These are phyloP conservation scores for Colletotrichum eremochloae DNA, from an alignment of 2,329 filamentous ascomycete genomes.

Conservation along the genomic window DNA sequence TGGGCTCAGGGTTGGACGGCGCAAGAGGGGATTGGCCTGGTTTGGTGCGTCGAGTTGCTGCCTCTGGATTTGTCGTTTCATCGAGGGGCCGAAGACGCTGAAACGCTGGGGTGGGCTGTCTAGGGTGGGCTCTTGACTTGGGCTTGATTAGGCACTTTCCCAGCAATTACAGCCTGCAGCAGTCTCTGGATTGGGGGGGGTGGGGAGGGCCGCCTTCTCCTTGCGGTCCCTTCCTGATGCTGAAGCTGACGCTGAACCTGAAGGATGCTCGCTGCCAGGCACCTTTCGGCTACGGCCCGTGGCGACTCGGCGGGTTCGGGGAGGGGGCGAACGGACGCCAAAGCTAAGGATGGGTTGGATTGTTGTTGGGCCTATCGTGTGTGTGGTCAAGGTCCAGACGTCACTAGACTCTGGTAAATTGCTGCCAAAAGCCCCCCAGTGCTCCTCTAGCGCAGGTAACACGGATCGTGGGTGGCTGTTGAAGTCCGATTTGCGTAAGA, in stretches of 20 bases:
- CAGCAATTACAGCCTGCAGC: constrained; percentile 13
- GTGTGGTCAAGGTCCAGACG: neutral
- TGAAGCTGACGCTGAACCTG: constrained; percentile 1
- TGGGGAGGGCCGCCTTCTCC: constrained; percentile 14
- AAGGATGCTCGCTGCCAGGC: neutral
- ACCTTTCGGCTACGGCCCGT: neutral
- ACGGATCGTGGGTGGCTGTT: neutral
- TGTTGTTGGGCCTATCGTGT: constrained; percentile 2
- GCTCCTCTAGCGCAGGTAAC: constrained; percentile 20
- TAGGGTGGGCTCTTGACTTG: constrained; percentile 29
- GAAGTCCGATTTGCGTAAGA: constrained; percentile 13
- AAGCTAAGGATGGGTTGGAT: neutral
- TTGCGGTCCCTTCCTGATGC: neutral
- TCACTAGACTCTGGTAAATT: neutral
- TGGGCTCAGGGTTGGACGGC: constrained; percentile 30
- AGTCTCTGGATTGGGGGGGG: neutral
- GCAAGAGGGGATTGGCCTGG: constrained; percentile 40
- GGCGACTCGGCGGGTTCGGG: neutral
- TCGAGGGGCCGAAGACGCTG: constrained; percentile 40
- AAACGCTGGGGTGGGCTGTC: constrained; percentile 38
- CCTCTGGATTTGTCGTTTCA: constrained; percentile 39
- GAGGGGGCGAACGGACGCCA: neutral
- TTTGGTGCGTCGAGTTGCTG: constrained; percentile 38
- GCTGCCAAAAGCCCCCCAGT: neutral
- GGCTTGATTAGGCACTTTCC: constrained; percentile 22